A percentile compares a stretch with the other conserved stretches of the same genome.
Evolutionary conservation across 2,329 filamentous ascomycete genomes (phyloP).

Genomic region (Phoma sp.): DNA sequence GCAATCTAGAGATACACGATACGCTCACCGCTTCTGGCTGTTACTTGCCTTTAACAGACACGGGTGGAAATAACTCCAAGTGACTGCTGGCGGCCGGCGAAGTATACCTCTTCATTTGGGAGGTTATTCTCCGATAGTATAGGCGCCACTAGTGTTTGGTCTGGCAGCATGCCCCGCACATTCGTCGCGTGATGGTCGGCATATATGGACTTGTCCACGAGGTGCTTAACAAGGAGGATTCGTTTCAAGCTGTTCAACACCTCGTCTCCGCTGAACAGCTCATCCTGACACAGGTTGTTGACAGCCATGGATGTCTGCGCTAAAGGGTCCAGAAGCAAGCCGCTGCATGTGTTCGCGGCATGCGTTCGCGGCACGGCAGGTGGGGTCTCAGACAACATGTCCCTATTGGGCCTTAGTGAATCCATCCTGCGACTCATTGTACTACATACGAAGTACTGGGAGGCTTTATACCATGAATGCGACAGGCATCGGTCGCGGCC

Average conservation of each 20-base stretch:
- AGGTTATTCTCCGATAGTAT: no score
- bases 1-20: no score
- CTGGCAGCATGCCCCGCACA: no score
- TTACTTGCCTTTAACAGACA: neutral
- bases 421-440: neutral
- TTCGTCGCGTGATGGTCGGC: no score
- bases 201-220: no score
- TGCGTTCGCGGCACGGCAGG: neutral
- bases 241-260: no score
- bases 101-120: no score
- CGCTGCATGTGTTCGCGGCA: neutral
- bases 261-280: no score
- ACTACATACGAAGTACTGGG: neutral
- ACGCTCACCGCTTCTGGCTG: neutral
- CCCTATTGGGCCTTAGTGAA: conserved; percentile 9
- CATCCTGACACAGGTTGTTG: neutral
- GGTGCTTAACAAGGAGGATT: no score
- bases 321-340: neutral
- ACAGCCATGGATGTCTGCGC: neutral
- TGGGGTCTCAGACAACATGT: conserved; percentile 8
- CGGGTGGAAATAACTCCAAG: neutral
- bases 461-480: conserved; percentile 36
- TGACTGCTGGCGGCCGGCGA: no score
- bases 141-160: no score
- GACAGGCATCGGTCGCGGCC: conserved; percentile 23